Evolutionary conservation across 768 basidiomycete genomes (phyloP).

Genomic region (Termitomyces heimii): DNA sequence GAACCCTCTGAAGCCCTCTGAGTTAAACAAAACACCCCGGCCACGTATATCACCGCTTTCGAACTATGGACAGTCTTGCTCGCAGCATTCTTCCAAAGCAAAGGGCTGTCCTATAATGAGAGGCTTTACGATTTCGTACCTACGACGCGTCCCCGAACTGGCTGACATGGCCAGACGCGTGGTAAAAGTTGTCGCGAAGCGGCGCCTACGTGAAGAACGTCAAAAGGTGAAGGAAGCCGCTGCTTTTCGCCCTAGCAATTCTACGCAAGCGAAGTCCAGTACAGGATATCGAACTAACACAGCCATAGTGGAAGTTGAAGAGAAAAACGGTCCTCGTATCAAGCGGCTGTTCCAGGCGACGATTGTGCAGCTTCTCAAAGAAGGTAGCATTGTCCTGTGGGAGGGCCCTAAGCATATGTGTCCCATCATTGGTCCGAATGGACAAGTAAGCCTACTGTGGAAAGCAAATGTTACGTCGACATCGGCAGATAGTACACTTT

Average conservation of each 20-base stretch:
- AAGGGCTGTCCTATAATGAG: constrained; percentile 10
- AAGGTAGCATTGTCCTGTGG: constrained; percentile 73
- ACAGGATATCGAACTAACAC: background rate
- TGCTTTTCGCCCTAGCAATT: background rate
- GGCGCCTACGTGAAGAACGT: constrained; percentile 43
- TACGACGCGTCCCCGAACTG: constrained; percentile 74
- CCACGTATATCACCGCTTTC: constrained; percentile 11
- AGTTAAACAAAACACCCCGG: constrained; percentile 19
- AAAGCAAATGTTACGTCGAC: constrained; percentile 27
- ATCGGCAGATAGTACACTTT: constrained; percentile 25
- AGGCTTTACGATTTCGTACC: constrained; percentile 69
- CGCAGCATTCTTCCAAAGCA: background rate
- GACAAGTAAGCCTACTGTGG: constrained; percentile 41
- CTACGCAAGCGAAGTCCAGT: background rate
- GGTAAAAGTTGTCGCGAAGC: constrained; percentile 52
- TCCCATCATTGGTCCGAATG: constrained; percentile 11
- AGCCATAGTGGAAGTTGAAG: constrained; percentile 9
- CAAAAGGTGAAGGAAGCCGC: constrained; percentile 32
- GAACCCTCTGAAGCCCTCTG: background rate
- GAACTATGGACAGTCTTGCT: background rate
- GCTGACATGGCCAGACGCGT: constrained; percentile 58
- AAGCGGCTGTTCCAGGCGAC: constrained; percentile 68
- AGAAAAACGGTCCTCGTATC: constrained; percentile 37
- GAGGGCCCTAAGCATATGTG: constrained; percentile 49
- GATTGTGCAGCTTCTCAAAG: constrained; percentile 55